Evolutionary conservation across 305 asterid species (phyloP).

Genomic region (Coffea humblotiana): DNA sequence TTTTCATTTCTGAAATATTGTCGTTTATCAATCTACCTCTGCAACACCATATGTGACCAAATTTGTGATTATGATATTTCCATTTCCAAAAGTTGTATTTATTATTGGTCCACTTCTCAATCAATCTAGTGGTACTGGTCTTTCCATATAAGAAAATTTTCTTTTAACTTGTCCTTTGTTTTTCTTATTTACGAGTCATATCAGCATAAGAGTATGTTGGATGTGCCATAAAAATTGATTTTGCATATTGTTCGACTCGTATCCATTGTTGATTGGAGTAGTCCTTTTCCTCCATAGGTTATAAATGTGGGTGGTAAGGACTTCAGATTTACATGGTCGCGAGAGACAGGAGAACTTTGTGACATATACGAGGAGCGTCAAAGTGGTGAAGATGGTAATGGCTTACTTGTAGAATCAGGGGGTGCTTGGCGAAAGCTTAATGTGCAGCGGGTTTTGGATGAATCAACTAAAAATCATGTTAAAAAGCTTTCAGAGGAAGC

Average conservation of each 20-base stretch:
- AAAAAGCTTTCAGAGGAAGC: conserved; percentile 96
- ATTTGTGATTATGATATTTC: not conserved
- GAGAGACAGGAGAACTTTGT: conserved; percentile 82
- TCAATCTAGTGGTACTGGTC: not conserved
- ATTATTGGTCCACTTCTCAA: not conserved
- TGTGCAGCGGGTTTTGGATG: conserved; percentile 91
- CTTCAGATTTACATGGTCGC: conserved; percentile 91
- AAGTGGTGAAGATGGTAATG: conserved; percentile 88
- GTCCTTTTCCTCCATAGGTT: conserved; percentile 42
- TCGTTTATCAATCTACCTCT: too few relatives aligned
- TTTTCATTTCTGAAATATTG: not conserved
- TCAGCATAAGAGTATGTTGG: not conserved
- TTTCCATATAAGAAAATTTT: not conserved
- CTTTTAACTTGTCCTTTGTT: not conserved
- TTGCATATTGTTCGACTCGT: not conserved
- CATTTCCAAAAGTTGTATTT: not conserved
- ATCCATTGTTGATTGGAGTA: not conserved
- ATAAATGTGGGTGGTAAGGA: conserved; percentile 83
- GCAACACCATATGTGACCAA: not conserved
- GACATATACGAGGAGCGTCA: conserved; percentile 89
- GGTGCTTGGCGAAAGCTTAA: conserved; percentile 89
- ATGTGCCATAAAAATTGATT: conserved; percentile 3
- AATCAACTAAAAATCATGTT: conserved; percentile 84
- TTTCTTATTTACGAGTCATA: not conserved
- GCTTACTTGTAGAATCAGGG: conserved; percentile 92